Evolutionary conservation across 192 early-diverging fungal genomes (phyloP), one percentile per base, ranked within the genome.

Genomic region (Entophlyctis helioformis): DNA sequence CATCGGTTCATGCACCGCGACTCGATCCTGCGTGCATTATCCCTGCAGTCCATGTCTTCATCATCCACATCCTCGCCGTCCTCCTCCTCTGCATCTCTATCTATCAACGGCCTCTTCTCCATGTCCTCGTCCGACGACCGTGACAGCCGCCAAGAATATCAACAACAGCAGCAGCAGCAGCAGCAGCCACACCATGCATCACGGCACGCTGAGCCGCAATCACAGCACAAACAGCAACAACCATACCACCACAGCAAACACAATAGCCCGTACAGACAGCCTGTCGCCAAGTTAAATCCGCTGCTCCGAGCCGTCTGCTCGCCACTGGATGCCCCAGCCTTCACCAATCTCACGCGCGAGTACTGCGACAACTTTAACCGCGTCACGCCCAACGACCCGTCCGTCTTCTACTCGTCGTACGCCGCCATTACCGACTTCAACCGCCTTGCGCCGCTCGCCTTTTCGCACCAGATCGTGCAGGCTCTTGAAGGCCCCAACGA

Each of bases 311-410:
- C 50, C 1, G 8, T 66, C 9, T 54, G 44, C 26, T 68, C 82
- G 0, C 63, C 65, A 3, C 61, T 97, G 26, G 88, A 97, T 42
- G 82, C 84, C 16, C 89, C 89, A 2, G 93, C 89, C 12, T 97
- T 92, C 42, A 71, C 82, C n/a, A 87, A 88, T 44, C 62, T 97
- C 16, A 93, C 93, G 0, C 82, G 81, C 1, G 85, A 87, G 29
- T 97, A 83, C 50, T 89, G 86, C 60, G 62, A 63, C 8, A 72
- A 78, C 28, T 97, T 97, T 49, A 97, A 97, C 50, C 82, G 75
- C 13, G 67, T 81, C 27, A 94, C 90, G 0, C 89, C 86, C 1
- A 69, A 97, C 49, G 71, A 72, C 27, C 72, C 82, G 0, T 48
- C 57, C 10, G 83, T 91, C 1, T 68, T 77, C 13, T 97, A 97